Evolutionary conservation across 495 filamentous ascomycete genomes (phyloP), one percentile per base, ranked within the genome.

Genomic region (Aspergillus heteromorphus): DNA sequence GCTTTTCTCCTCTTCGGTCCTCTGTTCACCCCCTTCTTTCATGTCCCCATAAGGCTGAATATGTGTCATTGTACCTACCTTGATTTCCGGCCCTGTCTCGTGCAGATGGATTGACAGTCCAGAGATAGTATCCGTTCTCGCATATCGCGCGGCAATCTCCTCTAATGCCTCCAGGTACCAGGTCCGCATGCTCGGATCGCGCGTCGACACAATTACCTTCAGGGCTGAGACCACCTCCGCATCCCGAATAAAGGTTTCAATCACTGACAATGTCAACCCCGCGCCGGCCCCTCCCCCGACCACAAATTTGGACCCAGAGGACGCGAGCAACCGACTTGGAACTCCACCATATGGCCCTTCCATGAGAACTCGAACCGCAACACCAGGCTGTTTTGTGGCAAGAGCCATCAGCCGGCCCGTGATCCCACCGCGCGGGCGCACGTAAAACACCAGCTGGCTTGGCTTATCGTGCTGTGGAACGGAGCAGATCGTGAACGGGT

Each of bases 401-500:
- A 13, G 10, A 10, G 36, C 36, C 13, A 40, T 13, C 36, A 40
- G 36, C 4, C 16, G 36, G 13, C 10, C 16, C 13, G 36, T 40
- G 3, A 17, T 40, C 4, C 36, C 36, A 13, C 16, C 13, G 36
- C 13, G 36, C 2, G 16, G 13, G 13, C 11, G 36, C 36, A 17
- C 36, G 10, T 40, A 40, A 10, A 56, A 66, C 40, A 59, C 74
- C 41, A 61, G 61, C 51, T 57, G 64, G 11, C 56, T 60, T 17
- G 59, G 29, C 21, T 49, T 27, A 1, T 52, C 40, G 1, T 16
- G 18, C 29, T 61, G 64, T 0, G 75, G 66, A 7, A 68, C 48
- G 0, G 71, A 76, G 61, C 70, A 27, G 40, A 76, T 71, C 1
- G 73, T 77, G 61, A 79, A 79, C 0, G 75, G 75, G 48, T 78